A percentile compares a stretch with the other conserved stretches of the same genome.
Evolutionary conservation across 1,284 basidiomycete genomes (phyloP).

Genomic region (Papiliotrema fonsecae): DNA sequence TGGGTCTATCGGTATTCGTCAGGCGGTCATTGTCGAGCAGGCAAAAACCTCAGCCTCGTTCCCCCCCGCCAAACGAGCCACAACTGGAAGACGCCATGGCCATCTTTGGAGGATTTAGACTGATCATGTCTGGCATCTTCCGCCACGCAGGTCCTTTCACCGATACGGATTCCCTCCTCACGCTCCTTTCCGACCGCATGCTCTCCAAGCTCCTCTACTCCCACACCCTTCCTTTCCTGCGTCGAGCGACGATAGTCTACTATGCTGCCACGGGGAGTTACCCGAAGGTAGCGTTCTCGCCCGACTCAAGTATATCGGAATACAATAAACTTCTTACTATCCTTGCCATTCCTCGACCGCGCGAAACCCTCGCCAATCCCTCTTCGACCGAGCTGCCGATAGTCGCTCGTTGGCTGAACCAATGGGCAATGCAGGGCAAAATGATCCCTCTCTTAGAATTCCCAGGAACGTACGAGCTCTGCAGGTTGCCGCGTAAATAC

Average conservation of each 20-base stretch:
- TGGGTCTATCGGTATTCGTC: constrained; percentile 59
- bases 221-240: constrained; percentile 90
- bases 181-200: constrained; percentile 39
- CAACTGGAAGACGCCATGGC: constrained; percentile 27
- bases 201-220: constrained; percentile 81
- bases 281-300: constrained; percentile 57
- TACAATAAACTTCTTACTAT: constrained; percentile 72
- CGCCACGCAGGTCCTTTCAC: constrained; percentile 39
- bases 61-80: constrained; percentile 37
- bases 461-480: constrained; percentile 77
- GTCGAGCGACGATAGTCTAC: constrained; percentile 79
- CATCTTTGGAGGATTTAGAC: constrained; percentile 33
- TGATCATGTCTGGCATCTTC: constrained; percentile 46
- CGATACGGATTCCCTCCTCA: constrained; percentile 35
- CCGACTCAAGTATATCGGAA: constrained; percentile 53
- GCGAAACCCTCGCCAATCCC: constrained; percentile 65
- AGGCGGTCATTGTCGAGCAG: constrained; percentile 39
- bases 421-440: constrained; percentile 43
- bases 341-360: constrained; percentile 71
- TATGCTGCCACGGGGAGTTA: constrained; percentile 60
- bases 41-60: constrained; percentile 41
- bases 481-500: constrained; percentile 72
- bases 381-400: constrained; percentile 55
- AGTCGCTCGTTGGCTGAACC: constrained; percentile 44
- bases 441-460: constrained; percentile 67